Base-by-base conservation (phyloP, 2,329 filamentous ascomycete genomes). In the Aspergillus ustus region DNA sequence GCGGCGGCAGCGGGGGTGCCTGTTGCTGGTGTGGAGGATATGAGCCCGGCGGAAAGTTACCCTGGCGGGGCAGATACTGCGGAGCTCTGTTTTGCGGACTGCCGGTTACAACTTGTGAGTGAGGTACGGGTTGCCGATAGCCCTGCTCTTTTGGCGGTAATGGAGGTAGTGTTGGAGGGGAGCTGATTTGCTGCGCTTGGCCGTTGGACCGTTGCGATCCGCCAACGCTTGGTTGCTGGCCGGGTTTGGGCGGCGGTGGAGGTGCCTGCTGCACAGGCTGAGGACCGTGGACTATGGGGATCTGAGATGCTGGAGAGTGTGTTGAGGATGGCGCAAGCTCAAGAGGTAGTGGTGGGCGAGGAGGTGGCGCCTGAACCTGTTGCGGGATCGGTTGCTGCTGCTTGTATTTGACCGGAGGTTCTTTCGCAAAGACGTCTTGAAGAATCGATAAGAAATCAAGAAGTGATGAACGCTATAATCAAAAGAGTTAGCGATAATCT, bases 351-450 rank as follows among this genome's bases (percentile, higher is more conserved):
- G 91, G 90, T 62, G 91, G 91, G n/a, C 90, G 77, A 13, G 89
- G 88, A 34, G 90, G 90, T 52, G 88, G 87, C 60, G 82, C 79
- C 29, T 73, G 70, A n/a, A 66, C 64, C 43, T 69, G 67, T 51
- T 68, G 67, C 9, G 74, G 60, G 75, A 76, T 49, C 72, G 72
- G 76, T 55, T 68, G 69, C 61, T 71, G 73, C 66, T 88, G 88
- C 67, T 88, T 89, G 37, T 93, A 88, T 63, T 95, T 88, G 4
- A 98, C 91, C 0, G 95, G 95, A 8, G 95, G 95, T 71, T 99
- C 95, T 78, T 96, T 96, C 43, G 93, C 90, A 73, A 99, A 99
- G 22, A 98, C 84, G 57, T 95, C 92, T 67, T 90, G 86, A 3
- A 99, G 79, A 29, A 96, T 90, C 17, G 87, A 87, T 2, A 98